phyloP scores from a whole-genome alignment of 768 basidiomycete genomes.

The Podaxis sp. region DNA sequence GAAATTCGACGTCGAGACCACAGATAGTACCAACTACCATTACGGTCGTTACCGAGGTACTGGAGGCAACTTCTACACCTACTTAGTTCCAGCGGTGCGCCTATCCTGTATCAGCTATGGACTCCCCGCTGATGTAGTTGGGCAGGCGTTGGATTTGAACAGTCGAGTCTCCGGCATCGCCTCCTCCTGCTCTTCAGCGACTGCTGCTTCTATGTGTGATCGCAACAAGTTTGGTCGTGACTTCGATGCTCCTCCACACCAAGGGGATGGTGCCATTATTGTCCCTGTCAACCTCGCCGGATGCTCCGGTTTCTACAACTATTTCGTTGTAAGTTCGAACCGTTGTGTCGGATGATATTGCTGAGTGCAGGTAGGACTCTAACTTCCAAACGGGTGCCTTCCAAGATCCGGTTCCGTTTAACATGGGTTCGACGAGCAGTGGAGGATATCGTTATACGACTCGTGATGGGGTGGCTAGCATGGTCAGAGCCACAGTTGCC shows the following conservation, averaged over 20 bases:
- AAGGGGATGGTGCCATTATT: conserved; percentile 23
- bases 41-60: conserved; percentile 26
- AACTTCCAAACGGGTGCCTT: conserved; percentile 22
- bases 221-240: conserved; percentile 23
- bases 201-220: conserved; percentile 19
- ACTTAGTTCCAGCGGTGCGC: conserved; percentile 21
- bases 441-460: conserved; percentile 24
- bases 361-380: conserved; percentile 17
- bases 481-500: conserved; percentile 24
- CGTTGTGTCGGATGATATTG: neutral
- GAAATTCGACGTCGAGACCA: conserved; percentile 22
- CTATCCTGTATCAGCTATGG: too few relatives aligned
- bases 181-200: conserved; percentile 20
- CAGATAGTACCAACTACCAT: conserved; percentile 21
- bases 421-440: conserved; percentile 20
- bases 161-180: conserved; percentile 1
- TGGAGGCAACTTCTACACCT: conserved; percentile 25
- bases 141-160: conserved; percentile 6
- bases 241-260: conserved; percentile 25
- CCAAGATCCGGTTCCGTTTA: conserved; percentile 26
- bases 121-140: neutral
- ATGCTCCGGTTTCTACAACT: conserved; percentile 26
- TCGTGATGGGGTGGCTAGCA: conserved; percentile 21
- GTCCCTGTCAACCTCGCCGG: conserved; percentile 22
- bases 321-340: conserved; percentile 20